Evolutionary conservation across 495 filamentous ascomycete genomes (phyloP).

Genomic region (Aspergillus sclerotioniger): DNA sequence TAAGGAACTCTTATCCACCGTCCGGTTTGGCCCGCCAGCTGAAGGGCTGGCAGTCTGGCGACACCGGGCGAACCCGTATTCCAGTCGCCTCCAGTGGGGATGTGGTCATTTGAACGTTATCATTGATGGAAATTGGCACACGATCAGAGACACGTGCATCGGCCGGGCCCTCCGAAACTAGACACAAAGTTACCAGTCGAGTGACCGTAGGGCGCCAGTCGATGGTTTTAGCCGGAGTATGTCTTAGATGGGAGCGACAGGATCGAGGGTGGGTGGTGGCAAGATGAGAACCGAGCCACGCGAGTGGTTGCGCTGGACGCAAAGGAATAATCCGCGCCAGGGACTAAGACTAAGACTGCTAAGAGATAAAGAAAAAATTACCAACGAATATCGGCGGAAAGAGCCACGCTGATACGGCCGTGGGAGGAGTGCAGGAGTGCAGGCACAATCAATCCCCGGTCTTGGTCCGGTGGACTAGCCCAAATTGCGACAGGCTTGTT

Average conservation of each 20-base stretch:
- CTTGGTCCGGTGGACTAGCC: not conserved
- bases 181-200: not conserved
- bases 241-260: not conserved
- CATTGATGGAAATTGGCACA: not conserved
- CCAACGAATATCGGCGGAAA: not conserved
- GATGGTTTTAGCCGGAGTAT: too few relatives aligned
- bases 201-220: not conserved
- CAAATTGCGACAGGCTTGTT: constrained; percentile 18
- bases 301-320: too few relatives aligned
- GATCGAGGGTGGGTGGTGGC: not conserved
- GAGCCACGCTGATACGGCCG: not conserved
- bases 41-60: too few relatives aligned
- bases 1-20: too few relatives aligned
- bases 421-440: not conserved
- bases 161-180: not conserved
- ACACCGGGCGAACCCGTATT: too few relatives aligned
- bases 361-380: constrained; percentile 1
- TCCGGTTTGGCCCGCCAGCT: too few relatives aligned
- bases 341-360: not conserved
- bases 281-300: not conserved
- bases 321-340: too few relatives aligned
- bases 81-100: not conserved
- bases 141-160: not conserved
- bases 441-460: too few relatives aligned
- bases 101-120: not conserved